These are phyloP conservation scores for Cicer yamashitae DNA, from an alignment of 306 rosid genomes.

Conservation along the genomic window DNA sequence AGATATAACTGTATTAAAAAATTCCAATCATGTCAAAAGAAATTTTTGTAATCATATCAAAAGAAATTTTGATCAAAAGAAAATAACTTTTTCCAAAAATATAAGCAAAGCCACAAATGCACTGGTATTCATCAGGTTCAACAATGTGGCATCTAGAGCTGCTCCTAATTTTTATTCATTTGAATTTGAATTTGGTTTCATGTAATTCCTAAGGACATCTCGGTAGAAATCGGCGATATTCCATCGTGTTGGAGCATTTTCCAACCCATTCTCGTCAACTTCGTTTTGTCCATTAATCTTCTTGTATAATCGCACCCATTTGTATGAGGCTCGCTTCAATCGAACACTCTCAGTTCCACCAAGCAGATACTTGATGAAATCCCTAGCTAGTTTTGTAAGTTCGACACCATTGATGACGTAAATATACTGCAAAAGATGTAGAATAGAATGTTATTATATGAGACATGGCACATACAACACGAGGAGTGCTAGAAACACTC, in stretches of 20 bases:
- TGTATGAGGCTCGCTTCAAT: slow-evolving; percentile 57
- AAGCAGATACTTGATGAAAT: slow-evolving; percentile 65
- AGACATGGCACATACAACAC: slow-evolving; percentile 18
- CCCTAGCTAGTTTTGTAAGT: slow-evolving; percentile 62
- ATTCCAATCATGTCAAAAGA: neutral
- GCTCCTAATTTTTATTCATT: slow-evolving; percentile 18
- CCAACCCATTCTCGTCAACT: slow-evolving; percentile 44
- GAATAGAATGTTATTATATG: slow-evolving; percentile 27
- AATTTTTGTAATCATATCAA: neutral
- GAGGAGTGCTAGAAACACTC: no score
- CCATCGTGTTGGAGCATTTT: slow-evolving; percentile 55
- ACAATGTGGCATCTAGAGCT: neutral
- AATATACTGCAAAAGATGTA: slow-evolving; percentile 61
- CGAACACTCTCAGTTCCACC: slow-evolving; percentile 70
- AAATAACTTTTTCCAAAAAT: neutral
- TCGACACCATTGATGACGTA: slow-evolving; percentile 75
- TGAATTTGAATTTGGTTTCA: slow-evolving; percentile 33
- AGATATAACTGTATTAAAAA: neutral
- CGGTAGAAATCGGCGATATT: slow-evolving; percentile 51
- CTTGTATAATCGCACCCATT: slow-evolving; percentile 55
- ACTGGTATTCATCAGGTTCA: neutral
- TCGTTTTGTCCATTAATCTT: slow-evolving; percentile 47
- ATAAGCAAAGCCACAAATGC: slow-evolving; percentile 10
- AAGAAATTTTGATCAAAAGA: neutral
- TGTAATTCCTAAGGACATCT: slow-evolving; percentile 30